Evolutionary conservation across 2,329 filamentous ascomycete genomes (phyloP).

Genomic region (Monosporascus cannonballus): DNA sequence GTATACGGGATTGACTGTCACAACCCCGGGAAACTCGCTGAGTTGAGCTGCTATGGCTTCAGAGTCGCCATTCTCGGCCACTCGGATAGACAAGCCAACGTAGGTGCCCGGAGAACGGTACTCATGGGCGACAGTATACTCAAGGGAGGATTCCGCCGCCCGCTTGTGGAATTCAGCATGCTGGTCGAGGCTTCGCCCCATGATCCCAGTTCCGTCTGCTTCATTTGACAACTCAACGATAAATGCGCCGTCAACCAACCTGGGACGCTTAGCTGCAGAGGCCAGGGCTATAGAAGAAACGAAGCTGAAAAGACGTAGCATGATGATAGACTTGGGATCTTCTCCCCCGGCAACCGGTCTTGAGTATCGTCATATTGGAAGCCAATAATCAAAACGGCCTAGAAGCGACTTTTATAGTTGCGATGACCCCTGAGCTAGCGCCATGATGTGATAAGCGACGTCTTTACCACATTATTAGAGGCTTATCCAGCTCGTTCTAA

Average conservation of each 20-base stretch:
- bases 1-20: slow-evolving; percentile 9
- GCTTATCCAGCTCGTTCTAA: no score
- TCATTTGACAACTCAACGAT: slow-evolving; percentile 7
- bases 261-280: slow-evolving; percentile 2
- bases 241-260: slow-evolving; percentile 4
- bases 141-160: slow-evolving; percentile 1
- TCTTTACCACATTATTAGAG: no score
- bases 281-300: not conserved
- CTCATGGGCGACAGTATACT: slow-evolving; percentile 7
- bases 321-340: no score
- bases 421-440: no score
- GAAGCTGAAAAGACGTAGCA: not conserved
- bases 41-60: not conserved
- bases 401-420: no score
- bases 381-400: no score
- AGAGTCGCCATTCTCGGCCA: not conserved
- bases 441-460: no score
- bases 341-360: no score
- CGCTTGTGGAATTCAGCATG: slow-evolving; percentile 5
- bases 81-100: slow-evolving; percentile 7
- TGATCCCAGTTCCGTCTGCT: not conserved
- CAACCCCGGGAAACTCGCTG: slow-evolving; percentile 5
- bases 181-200: not conserved
- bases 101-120: slow-evolving; percentile 7
- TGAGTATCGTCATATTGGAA: no score